Evolutionary conservation across 805 yeast genomes (phyloP).

Genomic region (Maudiozyma turicensis): DNA sequence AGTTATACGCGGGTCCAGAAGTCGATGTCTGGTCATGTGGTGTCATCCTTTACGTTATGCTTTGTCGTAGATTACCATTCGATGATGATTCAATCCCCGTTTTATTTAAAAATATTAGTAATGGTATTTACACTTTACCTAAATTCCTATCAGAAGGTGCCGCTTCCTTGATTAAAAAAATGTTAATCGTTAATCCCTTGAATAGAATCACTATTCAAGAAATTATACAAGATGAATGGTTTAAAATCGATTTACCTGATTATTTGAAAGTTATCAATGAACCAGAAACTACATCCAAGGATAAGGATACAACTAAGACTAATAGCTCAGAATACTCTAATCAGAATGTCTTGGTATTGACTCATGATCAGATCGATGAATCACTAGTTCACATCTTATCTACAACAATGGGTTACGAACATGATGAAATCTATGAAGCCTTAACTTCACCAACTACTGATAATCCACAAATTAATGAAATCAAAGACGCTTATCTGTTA

Average conservation of each 20-base stretch:
- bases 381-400: constrained; percentile 65
- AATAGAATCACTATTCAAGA: constrained; percentile 89
- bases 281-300: constrained; percentile 6
- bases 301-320: background rate
- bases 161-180: constrained; percentile 66
- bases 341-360: background rate
- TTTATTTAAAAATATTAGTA: constrained; percentile 80
- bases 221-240: constrained; percentile 92
- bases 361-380: constrained; percentile 44
- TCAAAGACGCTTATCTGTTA: constrained; percentile 75
- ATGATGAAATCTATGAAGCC: constrained; percentile 72
- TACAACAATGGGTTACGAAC: constrained; percentile 81
- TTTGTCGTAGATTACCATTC: constrained; percentile 90
- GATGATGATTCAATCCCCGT: constrained; percentile 96
- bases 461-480: constrained; percentile 56
- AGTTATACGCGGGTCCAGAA: constrained; percentile 94
- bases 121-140: constrained; percentile 88
- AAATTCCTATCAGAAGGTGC: constrained; percentile 81
- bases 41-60: constrained; percentile 88
- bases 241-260: constrained; percentile 68
- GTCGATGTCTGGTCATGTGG: constrained; percentile 98
- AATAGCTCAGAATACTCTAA: background rate
- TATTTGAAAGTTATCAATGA: constrained; percentile 50
- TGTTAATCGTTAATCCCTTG: constrained; percentile 91
- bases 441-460: constrained; percentile 35